Evolutionary conservation across 2,329 filamentous ascomycete species (phyloP).

Genomic region (Xylariaceae sp.): DNA sequence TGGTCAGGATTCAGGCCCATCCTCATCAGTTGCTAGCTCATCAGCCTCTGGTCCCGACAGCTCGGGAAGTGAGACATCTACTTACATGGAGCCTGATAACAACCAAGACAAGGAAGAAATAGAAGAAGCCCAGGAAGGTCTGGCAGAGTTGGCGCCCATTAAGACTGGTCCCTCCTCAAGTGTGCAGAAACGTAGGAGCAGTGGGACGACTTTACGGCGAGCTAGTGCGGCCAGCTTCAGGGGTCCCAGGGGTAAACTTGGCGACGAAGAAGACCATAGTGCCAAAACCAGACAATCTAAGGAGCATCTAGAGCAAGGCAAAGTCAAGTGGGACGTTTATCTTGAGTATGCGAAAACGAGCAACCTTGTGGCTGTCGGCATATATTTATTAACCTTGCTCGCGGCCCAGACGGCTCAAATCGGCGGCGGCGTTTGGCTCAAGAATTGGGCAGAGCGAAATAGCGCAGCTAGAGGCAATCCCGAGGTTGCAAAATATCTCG

Average conservation of each 20-base stretch:
- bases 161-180: constrained; percentile 56
- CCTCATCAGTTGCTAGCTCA: constrained; percentile 43
- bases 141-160: constrained; percentile 80
- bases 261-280: constrained; percentile 79
- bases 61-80: constrained; percentile 62
- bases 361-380: constrained; percentile 80
- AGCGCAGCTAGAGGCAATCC: constrained; percentile 70
- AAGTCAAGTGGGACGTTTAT: constrained; percentile 98
- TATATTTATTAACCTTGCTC: constrained; percentile 80
- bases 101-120: constrained; percentile 68
- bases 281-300: constrained; percentile 84
- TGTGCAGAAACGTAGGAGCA: constrained; percentile 67
- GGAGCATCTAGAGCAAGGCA: constrained; percentile 90
- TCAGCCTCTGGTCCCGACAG: constrained; percentile 48
- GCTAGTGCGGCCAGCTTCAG: constrained; percentile 91
- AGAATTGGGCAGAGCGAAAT: constrained; percentile 88
- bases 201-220: constrained; percentile 80
- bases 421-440: constrained; percentile 88
- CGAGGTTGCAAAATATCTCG: constrained; percentile 86
- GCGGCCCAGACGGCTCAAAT: constrained; percentile 83
- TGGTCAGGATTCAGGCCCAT: constrained; percentile 59
- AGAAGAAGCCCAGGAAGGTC: constrained; percentile 77
- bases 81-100: constrained; percentile 58
- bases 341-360: constrained; percentile 93
- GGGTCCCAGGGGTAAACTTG: constrained; percentile 81